These are phyloP conservation scores for Coriolopsis trogii DNA, from an alignment of 1,284 basidiomycete genomes.

Conservation along the genomic window DNA sequence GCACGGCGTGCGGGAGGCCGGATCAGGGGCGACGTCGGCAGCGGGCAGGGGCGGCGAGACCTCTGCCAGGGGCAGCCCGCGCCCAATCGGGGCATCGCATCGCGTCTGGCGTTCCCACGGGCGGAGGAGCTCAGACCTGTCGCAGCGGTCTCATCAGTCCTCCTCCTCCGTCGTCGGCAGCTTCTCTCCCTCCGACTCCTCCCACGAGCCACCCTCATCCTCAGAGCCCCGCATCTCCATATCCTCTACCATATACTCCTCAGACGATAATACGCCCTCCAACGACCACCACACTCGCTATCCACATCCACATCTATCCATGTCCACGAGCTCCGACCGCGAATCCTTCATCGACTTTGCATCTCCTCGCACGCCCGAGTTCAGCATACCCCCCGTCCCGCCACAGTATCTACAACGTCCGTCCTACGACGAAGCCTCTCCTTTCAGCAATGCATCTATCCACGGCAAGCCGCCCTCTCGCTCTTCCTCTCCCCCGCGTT, in stretches of 20 bases:
- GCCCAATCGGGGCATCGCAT: conserved; percentile 10
- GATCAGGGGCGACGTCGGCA: no score
- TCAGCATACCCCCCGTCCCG: conserved; percentile 9
- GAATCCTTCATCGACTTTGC: conserved; percentile 63
- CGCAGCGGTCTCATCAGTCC: no score
- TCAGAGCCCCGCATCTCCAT: conserved; percentile 46
- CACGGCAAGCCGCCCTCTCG: conserved; percentile 14
- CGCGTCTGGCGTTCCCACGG: conserved; percentile 31
- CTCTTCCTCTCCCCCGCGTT: conserved; percentile 1
- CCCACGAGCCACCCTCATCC: conserved; percentile 40
- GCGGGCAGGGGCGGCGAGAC: no score
- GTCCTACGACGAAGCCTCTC: no score
- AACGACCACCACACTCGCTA: conserved; percentile 29
- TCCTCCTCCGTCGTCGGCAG: conserved; percentile 11
- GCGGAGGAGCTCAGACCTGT: conserved; percentile 24
- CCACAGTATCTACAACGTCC: no score
- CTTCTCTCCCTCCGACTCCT: conserved; percentile 29
- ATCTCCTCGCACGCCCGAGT: conserved; percentile 31
- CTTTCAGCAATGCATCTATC: conserved; percentile 13
- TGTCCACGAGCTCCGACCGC: conserved; percentile 36
- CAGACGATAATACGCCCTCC: conserved; percentile 16
- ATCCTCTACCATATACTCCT: conserved; percentile 46
- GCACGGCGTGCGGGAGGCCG: no score
- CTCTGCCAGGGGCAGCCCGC: conserved; percentile 1
- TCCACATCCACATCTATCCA: conserved; percentile 25